Evolutionary conservation across 257 asterid species (phyloP), one percentile per base, ranked within the genome.

Genomic region (Nicotiana undulata): DNA sequence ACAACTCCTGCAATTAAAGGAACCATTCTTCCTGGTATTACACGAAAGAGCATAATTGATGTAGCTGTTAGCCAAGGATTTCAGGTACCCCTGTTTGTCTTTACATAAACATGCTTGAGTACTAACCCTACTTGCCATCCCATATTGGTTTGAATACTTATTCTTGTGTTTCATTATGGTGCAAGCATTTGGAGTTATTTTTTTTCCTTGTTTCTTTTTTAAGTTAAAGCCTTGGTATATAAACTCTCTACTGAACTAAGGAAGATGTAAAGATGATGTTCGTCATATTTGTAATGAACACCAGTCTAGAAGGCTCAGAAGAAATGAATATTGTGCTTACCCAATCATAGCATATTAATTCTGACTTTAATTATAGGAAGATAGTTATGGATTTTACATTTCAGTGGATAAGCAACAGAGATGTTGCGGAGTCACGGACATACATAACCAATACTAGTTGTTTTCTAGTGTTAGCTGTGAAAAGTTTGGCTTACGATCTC

Each of bases 11-110:
- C 87, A 46, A 85, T 85, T 24, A 84, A 84, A 82, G 89, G 92
- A 82, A 89, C 89, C 34, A 89, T 89, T 81, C 89, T 89, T 12
- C 89, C 90, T 1, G 92, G 92, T 68, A 84, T 89, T 74, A 89
- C 92, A 3, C 85, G 90, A 24, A 89, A 89, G 78, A 89, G 90
- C 81, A 82, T 89, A 77, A 84, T 89, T 20, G 90, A 89, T n/a
- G 88, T 89, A 58, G 90, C 92, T 72, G 63, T 61, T 40, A 84
- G 52, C 81, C 92, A 82, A 83, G 90, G 92, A 72, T 89, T 82
- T 77, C 81, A 83, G 92, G 91, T 86, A 83, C 17, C 9, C 44
- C 17, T 3, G 17, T 76, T 51, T 55, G 49, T 11, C 68, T 53
- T 5, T 40, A 37, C 76, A 67, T 17, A 4, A 67, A 37, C 18